Evolutionary conservation across 768 basidiomycete genomes (phyloP).

Genomic region (Boletellus ananiceps): DNA sequence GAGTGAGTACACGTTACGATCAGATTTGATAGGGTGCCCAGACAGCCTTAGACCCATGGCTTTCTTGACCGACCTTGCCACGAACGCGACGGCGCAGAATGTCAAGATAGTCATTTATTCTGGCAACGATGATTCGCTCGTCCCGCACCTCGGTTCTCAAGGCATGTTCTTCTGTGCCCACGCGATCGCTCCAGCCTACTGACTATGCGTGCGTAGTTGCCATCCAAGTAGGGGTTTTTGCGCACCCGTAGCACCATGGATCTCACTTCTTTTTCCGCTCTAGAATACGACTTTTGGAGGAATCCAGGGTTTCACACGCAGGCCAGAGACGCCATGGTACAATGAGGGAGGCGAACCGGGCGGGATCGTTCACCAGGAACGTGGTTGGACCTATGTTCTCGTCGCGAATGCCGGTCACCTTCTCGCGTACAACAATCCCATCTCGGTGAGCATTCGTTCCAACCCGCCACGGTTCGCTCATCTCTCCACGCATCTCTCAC

Average conservation of each 20-base stretch:
- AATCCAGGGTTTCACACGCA: constrained; percentile 66
- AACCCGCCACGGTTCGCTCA: neutral
- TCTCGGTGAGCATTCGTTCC: constrained; percentile 38
- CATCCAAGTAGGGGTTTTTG: constrained; percentile 41
- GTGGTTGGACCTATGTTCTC: constrained; percentile 49
- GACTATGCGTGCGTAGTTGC: constrained; percentile 35
- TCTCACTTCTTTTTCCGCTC: neutral
- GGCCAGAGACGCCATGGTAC: constrained; percentile 63
- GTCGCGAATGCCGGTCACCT: constrained; percentile 38
- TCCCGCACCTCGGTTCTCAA: constrained; percentile 60
- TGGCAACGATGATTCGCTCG: constrained; percentile 64
- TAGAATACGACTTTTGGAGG: constrained; percentile 82
- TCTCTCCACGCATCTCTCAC: neutral
- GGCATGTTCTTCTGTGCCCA: constrained; percentile 32
- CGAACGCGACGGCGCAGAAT: constrained; percentile 48
- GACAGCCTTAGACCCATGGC: constrained; percentile 46
- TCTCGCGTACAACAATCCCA: constrained; percentile 31
- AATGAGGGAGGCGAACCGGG: constrained; percentile 53
- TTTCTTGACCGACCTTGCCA: constrained; percentile 61
- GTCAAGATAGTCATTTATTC: constrained; percentile 54
- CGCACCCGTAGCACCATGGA: neutral
- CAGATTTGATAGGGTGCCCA: neutral
- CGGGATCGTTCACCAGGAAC: constrained; percentile 70
- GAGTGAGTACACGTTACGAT: constrained; percentile 25
- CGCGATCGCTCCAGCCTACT: neutral